phyloP scores from a whole-genome alignment of 2,329 filamentous ascomycete genomes.

The Aspergillus bombycis region DNA sequence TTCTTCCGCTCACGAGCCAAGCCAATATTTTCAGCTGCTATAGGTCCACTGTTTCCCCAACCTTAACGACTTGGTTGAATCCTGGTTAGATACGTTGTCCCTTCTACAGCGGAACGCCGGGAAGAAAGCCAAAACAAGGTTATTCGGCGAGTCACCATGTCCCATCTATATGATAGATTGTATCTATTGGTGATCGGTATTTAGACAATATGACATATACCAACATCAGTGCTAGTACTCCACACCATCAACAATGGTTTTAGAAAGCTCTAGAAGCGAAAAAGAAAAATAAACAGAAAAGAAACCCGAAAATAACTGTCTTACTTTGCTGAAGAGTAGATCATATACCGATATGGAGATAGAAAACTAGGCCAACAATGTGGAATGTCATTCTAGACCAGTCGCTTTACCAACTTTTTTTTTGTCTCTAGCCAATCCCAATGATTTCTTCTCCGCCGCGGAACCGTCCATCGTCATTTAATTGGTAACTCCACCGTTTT shows the following conservation, averaged over 20 bases:
- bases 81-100: neutral
- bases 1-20: neutral
- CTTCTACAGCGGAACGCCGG: neutral
- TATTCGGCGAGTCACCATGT: neutral
- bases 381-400: neutral
- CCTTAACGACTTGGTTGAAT: neutral
- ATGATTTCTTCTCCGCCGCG: neutral
- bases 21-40: neutral
- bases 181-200: neutral
- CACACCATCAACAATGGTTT: neutral
- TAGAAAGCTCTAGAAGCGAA: neutral
- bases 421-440: neutral
- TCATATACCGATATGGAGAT: neutral
- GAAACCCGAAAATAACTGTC: too few species aligned
- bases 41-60: constrained; percentile 2
- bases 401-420: neutral
- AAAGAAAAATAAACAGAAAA: neutral
- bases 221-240: neutral
- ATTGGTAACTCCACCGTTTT: neutral
- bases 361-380: neutral
- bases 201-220: neutral
- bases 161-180: neutral
- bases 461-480: neutral
- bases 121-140: neutral
- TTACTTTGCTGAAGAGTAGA: neutral